Conservation (phyloP, 176 grass and related monocot genomes). For the Oryza glaberrima region DNA sequence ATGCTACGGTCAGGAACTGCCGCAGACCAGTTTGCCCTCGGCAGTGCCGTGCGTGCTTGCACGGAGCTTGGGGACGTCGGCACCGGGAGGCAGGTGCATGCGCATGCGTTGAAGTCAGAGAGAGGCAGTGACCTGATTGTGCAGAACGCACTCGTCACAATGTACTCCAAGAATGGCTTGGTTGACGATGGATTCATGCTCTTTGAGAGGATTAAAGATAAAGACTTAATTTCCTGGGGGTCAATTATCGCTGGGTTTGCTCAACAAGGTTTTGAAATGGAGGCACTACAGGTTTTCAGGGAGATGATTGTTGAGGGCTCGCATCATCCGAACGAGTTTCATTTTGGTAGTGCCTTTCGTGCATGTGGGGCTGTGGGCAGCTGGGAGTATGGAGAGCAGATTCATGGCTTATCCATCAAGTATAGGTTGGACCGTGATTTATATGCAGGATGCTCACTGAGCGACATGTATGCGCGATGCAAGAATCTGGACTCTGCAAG, state of each 20-base stretch:
- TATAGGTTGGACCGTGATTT: conserved; percentile 47
- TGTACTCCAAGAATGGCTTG: conserved; percentile 67
- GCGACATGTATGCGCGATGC: conserved; percentile 63
- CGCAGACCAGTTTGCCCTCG: conserved; percentile 73
- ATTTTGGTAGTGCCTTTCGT: conserved; percentile 64
- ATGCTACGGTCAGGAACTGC: conserved; percentile 55
- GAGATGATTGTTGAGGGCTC: conserved; percentile 62
- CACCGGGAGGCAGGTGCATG: conserved; percentile 64
- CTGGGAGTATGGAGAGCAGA: conserved; percentile 55
- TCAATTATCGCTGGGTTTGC: conserved; percentile 63
- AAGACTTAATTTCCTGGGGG: conserved; percentile 78
- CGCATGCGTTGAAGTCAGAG: conserved; percentile 52
- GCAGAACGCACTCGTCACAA: conserved; percentile 66
- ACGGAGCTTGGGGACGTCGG: conserved; percentile 43
- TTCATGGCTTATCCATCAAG: conserved; percentile 76
- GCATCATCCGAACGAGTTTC: conserved; percentile 69
- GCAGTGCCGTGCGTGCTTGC: conserved; percentile 57
- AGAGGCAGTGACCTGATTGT: conserved; percentile 46
- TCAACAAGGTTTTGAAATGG: conserved; percentile 48
- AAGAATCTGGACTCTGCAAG: conserved; percentile 57
- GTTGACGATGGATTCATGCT: conserved; percentile 35
- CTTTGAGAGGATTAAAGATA: conserved; percentile 62
- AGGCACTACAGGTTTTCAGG: conserved; percentile 48
- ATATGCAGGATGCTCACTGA: conserved; percentile 50
- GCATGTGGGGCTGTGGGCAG: conserved; percentile 49